Conservation (phyloP, 192 early-diverging fungal species). For the Entophlyctis helioformis region DNA sequence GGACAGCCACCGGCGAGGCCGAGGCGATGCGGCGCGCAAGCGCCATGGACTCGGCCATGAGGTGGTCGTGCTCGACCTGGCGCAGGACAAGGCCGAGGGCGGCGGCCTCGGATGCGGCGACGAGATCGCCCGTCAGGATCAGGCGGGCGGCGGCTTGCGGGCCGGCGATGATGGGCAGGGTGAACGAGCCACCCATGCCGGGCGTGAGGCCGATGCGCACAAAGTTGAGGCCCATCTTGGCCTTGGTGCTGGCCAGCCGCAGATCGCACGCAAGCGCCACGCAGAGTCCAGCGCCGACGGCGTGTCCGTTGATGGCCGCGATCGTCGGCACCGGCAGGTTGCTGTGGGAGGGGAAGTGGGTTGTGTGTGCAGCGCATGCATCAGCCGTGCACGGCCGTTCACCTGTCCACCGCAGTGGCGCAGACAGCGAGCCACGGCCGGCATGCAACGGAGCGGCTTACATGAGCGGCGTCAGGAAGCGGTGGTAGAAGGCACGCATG, state of each 20-base stretch:
- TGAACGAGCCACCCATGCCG: conserved; percentile 13
- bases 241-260: conserved; percentile 3
- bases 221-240: conserved; percentile 17
- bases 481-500: too few relatives aligned
- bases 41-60: too few relatives aligned
- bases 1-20: too few relatives aligned
- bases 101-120: conserved; percentile 13
- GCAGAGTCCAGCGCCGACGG: conserved; percentile 16
- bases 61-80: too few relatives aligned
- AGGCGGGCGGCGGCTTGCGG: conserved; percentile 16
- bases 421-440: too few relatives aligned
- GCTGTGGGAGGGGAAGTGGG: too few relatives aligned
- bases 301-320: conserved; percentile 11
- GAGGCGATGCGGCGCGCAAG: too few relatives aligned
- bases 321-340: conserved; percentile 13
- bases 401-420: too few relatives aligned
- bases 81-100: conserved; percentile 9
- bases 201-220: conserved; percentile 14
- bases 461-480: too few relatives aligned
- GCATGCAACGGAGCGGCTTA: too few relatives aligned
- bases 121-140: conserved; percentile 17
- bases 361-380: too few relatives aligned
- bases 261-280: conserved; percentile 12
- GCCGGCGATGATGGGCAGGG: conserved; percentile 16
- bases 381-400: too few relatives aligned